These are phyloP conservation scores for Aspergillus sp. DNA, from an alignment of 2,329 filamentous ascomycete genomes.

Conservation along the genomic window DNA sequence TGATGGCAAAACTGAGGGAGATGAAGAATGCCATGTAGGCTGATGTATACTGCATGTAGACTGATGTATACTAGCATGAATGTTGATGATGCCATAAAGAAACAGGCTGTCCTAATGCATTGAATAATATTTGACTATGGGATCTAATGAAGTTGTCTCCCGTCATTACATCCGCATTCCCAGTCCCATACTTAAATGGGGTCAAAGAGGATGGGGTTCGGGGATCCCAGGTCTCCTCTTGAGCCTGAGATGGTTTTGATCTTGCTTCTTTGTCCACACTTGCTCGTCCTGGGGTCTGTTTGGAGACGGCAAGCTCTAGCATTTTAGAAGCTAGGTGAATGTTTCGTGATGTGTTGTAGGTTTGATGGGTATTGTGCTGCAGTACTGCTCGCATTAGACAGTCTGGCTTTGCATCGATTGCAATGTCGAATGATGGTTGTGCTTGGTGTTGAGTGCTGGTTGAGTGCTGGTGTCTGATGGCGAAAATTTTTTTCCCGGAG, in stretches of 20 bases:
- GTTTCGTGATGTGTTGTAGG: constrained; percentile 3
- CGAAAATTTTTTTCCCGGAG: too few species aligned
- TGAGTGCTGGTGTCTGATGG: too few species aligned
- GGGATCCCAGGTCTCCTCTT: constrained; percentile 24
- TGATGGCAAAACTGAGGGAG: constrained; percentile 77
- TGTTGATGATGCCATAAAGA: background rate
- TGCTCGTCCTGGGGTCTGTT: constrained; percentile 40
- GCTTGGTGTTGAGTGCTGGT: too few species aligned
- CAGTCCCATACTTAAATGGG: constrained; percentile 40
- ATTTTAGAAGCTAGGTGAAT: constrained; percentile 44
- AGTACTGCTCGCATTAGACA: too few species aligned
- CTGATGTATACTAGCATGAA: too few species aligned
- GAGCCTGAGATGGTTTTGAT: constrained; percentile 28
- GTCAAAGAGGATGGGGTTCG: constrained; percentile 31
- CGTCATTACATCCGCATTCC: too few species aligned
- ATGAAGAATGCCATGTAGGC: constrained; percentile 63
- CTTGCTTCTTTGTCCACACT: constrained; percentile 53
- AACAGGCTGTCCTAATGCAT: background rate
- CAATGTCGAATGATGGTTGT: too few species aligned
- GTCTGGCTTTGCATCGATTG: too few species aligned
- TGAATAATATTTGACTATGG: too few species aligned
- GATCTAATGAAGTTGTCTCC: constrained; percentile 34
- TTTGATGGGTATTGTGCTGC: too few species aligned
- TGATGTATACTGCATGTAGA: too few species aligned
- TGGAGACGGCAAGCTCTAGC: constrained; percentile 49